Evolutionary conservation across 1,139 yeast genomes (phyloP), one percentile per base, ranked within the genome.

Genomic region (Suhomyces atakaporum): DNA sequence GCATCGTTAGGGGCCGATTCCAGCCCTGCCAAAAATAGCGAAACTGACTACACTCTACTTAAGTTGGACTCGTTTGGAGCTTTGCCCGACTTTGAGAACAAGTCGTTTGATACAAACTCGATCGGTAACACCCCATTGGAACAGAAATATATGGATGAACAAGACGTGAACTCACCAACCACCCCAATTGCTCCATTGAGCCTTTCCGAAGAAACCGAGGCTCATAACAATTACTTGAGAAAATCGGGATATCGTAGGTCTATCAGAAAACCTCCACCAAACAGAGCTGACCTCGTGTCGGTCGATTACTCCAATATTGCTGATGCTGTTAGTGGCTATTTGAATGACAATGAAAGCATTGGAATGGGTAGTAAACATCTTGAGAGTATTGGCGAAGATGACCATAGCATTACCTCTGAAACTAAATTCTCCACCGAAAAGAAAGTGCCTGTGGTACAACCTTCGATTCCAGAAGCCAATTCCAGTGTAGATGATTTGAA

Each of bases 141-240:
- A 18, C 29, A 39, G 11, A 39, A 32, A 7, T 36, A 36, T 16
- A 13, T 28, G n/a, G 45, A 48, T 11, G 50, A 44, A 4, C 48
- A 42, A 8, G 42, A 41, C 1, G 46, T 41, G 5, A 44, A 44
- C 5, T 38, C 43, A 8, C 54, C 49, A 2, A 52, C 58, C 1
- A 60, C 66, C 1, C 64, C 68, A 23, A 60, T 63, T 23, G 63
- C 60, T 2, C 71, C 71, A 6, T 48, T 60, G 16, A 39, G 58
- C 4, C 26, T 49, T 33, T 36, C 43, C 3, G 59, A 58, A 11
- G 58, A 53, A 22, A 49, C 52, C 33, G 47, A 42, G 33, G 62
- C 53, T 16, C 72, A 67, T 41, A 58, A 63, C 34, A 54, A 47
- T 9, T 64, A 56, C 40, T 43, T 66, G 18, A 53, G 46, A 24